Percentiles rank a stretch among this genome's conserved stretches.
Evolutionary conservation across 805 yeast genomes (phyloP).

Genomic region (Hanseniaspora meyeri): DNA sequence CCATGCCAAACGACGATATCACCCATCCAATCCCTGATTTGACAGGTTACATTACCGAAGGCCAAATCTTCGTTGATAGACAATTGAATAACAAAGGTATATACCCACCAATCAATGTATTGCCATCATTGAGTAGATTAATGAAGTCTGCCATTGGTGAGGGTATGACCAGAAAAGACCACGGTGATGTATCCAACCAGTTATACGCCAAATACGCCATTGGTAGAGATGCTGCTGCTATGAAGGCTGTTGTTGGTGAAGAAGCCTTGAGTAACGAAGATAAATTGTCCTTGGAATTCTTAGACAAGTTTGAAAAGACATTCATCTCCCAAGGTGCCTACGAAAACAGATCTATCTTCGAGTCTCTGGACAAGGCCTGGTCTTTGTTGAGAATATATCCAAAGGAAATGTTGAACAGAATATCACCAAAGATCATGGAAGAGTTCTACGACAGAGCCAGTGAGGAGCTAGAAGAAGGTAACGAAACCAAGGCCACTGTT

Average conservation of each 20-base stretch:
- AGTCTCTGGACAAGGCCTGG: slow-evolving; percentile 97
- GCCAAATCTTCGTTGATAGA: slow-evolving; percentile 95
- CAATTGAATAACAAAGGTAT: slow-evolving; percentile 92
- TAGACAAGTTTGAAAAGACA: slow-evolving; percentile 94
- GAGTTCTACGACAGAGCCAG: slow-evolving; percentile 91
- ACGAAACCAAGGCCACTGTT: slow-evolving; percentile 9
- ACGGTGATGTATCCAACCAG: slow-evolving; percentile 98
- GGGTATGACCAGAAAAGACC: slow-evolving; percentile 99
- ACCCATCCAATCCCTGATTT: slow-evolving; percentile 99
- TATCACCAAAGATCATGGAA: slow-evolving; percentile 88
- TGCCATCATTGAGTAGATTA: slow-evolving; percentile 93
- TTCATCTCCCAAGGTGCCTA: slow-evolving; percentile 94
- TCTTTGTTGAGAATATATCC: slow-evolving; percentile 95
- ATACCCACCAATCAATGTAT: slow-evolving; percentile 96
- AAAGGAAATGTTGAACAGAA: slow-evolving; percentile 95
- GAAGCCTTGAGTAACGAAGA: slow-evolving; percentile 97
- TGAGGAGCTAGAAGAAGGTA: slow-evolving; percentile 41
- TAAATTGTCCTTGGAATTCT: slow-evolving; percentile 89
- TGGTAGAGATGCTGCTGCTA: slow-evolving; percentile 99
- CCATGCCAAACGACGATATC: slow-evolving; percentile 99
- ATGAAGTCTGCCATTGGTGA: slow-evolving; percentile 99
- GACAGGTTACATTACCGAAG: slow-evolving; percentile 98
- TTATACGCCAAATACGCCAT: slow-evolving; percentile 97
- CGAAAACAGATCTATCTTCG: slow-evolving; percentile 88
- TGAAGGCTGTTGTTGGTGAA: slow-evolving; percentile 99